phyloP scores from a whole-genome alignment of 768 basidiomycete species.

The Dictyophora rubrovolvata region DNA sequence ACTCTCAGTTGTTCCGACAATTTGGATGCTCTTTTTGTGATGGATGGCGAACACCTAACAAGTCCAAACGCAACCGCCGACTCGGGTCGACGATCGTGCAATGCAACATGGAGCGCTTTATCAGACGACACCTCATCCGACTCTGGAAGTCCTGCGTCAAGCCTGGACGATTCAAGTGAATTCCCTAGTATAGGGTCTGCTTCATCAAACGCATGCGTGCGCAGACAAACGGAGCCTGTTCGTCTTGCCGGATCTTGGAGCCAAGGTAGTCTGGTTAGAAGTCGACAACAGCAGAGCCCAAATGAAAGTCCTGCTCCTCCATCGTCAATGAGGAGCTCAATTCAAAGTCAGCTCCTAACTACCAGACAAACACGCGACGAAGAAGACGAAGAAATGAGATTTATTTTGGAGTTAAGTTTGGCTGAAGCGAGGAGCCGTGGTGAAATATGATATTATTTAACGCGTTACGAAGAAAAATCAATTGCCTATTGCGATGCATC shows the following conservation, averaged over 20 bases:
- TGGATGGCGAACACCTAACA: constrained; percentile 30
- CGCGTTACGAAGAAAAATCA: too few species aligned
- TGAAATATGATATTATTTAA: constrained; percentile 17
- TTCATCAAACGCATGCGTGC: background rate
- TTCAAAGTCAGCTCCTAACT: background rate
- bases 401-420: constrained; percentile 62
- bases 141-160: background rate
- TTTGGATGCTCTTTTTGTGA: constrained; percentile 45
- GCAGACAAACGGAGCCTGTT: background rate
- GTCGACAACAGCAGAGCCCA: background rate
- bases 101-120: constrained; percentile 1
- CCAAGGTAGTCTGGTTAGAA: background rate
- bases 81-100: constrained; percentile 6
- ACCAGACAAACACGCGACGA: constrained; percentile 21
- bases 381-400: constrained; percentile 53
- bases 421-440: constrained; percentile 43
- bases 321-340: background rate
- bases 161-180: background rate
- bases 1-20: background rate
- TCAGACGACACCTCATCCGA: constrained; percentile 1
- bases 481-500: too few species aligned
- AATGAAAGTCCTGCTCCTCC: background rate
- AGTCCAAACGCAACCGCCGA: constrained; percentile 12
- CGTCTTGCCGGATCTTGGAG: constrained; percentile 3
- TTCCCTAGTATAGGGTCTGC: background rate